Evolutionary conservation across 768 basidiomycete genomes (phyloP).

Genomic region (Lentinula sp.): DNA sequence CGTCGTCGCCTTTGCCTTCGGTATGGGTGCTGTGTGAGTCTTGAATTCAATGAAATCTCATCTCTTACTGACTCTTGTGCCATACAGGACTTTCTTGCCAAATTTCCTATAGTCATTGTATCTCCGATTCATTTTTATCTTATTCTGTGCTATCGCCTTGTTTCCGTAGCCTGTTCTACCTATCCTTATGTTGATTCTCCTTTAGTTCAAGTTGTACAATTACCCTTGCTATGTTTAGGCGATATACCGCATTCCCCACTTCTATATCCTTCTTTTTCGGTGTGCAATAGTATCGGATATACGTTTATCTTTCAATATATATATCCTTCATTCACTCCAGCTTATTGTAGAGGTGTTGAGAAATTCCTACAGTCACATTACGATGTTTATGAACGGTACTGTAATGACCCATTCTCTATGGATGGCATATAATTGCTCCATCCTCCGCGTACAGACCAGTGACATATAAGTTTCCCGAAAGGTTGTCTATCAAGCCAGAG

Average conservation of each 20-base stretch:
- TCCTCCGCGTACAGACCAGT: slow-evolving; percentile 52
- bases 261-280: not conserved
- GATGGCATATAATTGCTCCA: slow-evolving; percentile 45
- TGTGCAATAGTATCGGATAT: not conserved
- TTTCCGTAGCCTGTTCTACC: slow-evolving; percentile 7
- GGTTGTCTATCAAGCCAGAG: slow-evolving; percentile 46
- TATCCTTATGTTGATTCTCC: not conserved
- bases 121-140: not conserved
- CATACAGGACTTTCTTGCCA: slow-evolving; percentile 49
- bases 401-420: not conserved
- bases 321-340: not conserved
- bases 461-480: slow-evolving; percentile 44
- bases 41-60: not conserved
- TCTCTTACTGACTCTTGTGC: not conserved
- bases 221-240: not conserved
- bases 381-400: not conserved
- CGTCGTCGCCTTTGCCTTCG: slow-evolving; percentile 75
- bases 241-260: not conserved
- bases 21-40: slow-evolving; percentile 75
- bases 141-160: slow-evolving; percentile 10
- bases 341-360: not conserved
- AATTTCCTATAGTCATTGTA: slow-evolving; percentile 42
- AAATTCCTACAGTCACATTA: not conserved
- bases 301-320: not conserved
- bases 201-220: not conserved